A percentile compares a stretch with the other conserved stretches of the same genome.
phyloP scores from a whole-genome alignment of 1,284 basidiomycete genomes.

The Peniophora sp. region DNA sequence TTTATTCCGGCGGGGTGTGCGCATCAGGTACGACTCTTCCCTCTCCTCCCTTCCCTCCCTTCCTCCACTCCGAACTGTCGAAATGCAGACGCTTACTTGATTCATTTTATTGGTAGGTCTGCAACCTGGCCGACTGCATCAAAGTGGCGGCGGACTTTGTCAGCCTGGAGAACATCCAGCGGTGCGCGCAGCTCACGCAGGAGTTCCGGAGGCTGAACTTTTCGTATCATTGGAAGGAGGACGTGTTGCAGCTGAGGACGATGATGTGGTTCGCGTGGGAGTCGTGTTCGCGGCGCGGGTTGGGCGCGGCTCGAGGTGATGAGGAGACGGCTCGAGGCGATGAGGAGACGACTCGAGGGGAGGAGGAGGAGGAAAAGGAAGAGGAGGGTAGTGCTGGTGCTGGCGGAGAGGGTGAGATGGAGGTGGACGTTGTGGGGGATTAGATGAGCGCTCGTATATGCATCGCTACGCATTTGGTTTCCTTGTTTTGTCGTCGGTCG shows the following conservation, averaged over 20 bases:
- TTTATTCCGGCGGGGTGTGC: conserved; percentile 91
- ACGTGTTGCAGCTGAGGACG: conserved; percentile 77
- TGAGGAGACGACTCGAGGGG: no score
- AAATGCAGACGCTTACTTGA: not conserved
- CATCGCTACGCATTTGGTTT: no score
- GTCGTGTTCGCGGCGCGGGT: conserved; percentile 32
- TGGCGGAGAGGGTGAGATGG: no score
- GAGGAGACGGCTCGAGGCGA: no score
- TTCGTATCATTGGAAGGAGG: conserved; percentile 79
- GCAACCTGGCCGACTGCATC: conserved; percentile 82
- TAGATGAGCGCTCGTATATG: no score
- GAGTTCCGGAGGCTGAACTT: conserved; percentile 81
- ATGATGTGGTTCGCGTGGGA: conserved; percentile 87
- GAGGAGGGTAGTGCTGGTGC: no score
- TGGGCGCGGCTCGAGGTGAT: not conserved
- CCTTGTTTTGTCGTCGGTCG: no score
- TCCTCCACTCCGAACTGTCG: not conserved
- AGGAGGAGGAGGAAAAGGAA: no score
- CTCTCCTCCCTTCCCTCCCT: not conserved
- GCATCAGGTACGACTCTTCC: conserved; percentile 56
- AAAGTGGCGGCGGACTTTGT: conserved; percentile 92
- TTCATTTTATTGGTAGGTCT: conserved; percentile 39
- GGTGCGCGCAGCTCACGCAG: conserved; percentile 68
- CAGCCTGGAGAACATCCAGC: conserved; percentile 76
- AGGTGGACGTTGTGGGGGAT: no score